A percentile compares a stretch with the other conserved stretches of the same genome.
Evolutionary conservation across 331 rosid genomes (phyloP).

Genomic region (Cydonia oblonga): DNA sequence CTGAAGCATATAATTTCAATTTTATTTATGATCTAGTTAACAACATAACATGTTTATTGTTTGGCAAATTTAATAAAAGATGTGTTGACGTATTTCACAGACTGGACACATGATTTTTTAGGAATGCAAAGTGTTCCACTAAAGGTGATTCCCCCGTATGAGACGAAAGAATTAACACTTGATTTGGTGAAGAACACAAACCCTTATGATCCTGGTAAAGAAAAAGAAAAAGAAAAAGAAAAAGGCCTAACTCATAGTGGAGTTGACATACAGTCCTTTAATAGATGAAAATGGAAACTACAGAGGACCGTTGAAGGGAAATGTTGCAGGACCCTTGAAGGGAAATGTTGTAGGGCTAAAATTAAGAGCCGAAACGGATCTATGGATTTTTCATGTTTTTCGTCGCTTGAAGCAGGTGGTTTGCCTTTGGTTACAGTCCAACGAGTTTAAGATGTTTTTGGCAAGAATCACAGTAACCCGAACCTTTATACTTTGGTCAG

Average conservation of each 20-base stretch:
- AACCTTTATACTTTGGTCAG: conserved; percentile 12
- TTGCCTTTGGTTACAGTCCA: conserved; percentile 3
- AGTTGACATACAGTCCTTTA: conserved; percentile 12
- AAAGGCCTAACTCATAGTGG: conserved; percentile 17
- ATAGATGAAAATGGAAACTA: not conserved
- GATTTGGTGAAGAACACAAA: conserved; percentile 11
- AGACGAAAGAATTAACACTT: conserved; percentile 6
- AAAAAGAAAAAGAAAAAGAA: not conserved
- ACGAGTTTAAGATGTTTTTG: conserved; percentile 7
- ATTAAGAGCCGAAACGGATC: not conserved
- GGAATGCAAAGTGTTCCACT: conserved; percentile 19
- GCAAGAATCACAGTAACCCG: conserved; percentile 4
- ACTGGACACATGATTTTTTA: conserved; percentile 8
- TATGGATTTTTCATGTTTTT: not conserved
- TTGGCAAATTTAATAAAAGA: not conserved
- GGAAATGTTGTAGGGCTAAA: too few relatives aligned
- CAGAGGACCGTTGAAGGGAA: not conserved
- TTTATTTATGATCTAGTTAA: not conserved
- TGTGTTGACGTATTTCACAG: not conserved
- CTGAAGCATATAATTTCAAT: too few relatives aligned
- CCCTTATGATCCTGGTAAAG: conserved; percentile 2
- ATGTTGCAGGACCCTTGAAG: too few relatives aligned
- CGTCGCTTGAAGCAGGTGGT: not conserved
- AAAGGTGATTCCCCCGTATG: not conserved
- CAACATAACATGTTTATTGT: not conserved